A percentile compares a stretch with the other conserved stretches of the same genome.
Conservation (phyloP, 441 rosid species). For the Isatis lusitanica region DNA sequence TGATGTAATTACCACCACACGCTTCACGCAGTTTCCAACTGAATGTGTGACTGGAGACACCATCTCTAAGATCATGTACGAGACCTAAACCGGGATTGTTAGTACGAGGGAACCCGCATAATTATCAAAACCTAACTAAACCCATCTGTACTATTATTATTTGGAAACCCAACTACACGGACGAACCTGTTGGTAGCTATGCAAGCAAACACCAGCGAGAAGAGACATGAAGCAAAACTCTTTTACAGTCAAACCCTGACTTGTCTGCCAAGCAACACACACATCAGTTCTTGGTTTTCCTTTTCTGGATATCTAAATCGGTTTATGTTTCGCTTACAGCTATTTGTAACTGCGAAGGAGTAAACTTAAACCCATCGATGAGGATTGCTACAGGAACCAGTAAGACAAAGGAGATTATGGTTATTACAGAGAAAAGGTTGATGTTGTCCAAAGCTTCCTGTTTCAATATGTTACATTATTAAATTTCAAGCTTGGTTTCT, state of each 20-base stretch:
- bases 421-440: conserved; percentile 67
- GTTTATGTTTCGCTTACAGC: conserved; percentile 45
- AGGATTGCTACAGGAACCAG: conserved; percentile 54
- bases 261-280: conserved; percentile 48
- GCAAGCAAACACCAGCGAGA: conserved; percentile 63
- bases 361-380: conserved; percentile 52
- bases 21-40: conserved; percentile 67
- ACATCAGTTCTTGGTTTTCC: background rate
- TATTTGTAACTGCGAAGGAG: conserved; percentile 49
- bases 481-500: background rate
- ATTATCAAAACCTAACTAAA: background rate
- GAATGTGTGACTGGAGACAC: conserved; percentile 71
- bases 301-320: background rate
- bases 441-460: conserved; percentile 67
- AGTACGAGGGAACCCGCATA: background rate
- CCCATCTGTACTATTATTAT: background rate
- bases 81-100: conserved; percentile 40
- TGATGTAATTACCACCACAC: conserved; percentile 60
- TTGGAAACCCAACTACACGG: background rate
- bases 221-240: conserved; percentile 50
- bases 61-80: conserved; percentile 58
- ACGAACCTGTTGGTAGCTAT: conserved; percentile 61
- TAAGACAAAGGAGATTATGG: conserved; percentile 53
- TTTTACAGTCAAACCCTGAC: conserved; percentile 44
- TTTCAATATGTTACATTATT: background rate